Evolutionary conservation across 805 yeast species (phyloP).

Genomic region (Ogataea glucozyma): DNA sequence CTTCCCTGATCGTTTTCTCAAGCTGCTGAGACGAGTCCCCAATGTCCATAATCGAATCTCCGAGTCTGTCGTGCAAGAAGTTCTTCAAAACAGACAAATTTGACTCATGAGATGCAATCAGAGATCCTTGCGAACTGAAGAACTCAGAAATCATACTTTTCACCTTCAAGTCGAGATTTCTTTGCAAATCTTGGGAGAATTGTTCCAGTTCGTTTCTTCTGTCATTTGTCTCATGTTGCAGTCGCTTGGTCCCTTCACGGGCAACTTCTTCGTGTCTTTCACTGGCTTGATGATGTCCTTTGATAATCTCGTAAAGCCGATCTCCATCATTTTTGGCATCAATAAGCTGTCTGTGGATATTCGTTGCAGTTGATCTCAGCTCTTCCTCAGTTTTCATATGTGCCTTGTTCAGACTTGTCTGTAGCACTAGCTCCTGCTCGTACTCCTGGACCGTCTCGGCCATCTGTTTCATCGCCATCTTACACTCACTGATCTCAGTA

Average conservation of each 20-base stretch:
- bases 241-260: neutral
- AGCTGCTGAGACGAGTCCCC: neutral
- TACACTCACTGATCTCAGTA: conserved; percentile 7
- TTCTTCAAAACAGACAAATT: conserved; percentile 3
- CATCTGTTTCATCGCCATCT: neutral
- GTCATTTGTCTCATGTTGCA: neutral
- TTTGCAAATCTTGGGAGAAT: neutral
- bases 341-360: conserved; percentile 11
- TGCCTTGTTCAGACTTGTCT: conserved; percentile 18
- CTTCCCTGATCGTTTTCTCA: conserved; percentile 4
- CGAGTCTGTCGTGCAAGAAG: neutral
- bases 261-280: neutral
- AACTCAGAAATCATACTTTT: neutral
- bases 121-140: neutral
- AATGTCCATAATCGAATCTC: neutral
- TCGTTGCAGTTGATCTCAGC: conserved; percentile 6
- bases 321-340: conserved; percentile 10
- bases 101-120: neutral
- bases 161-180: neutral
- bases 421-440: conserved; percentile 14
- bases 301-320: conserved; percentile 11
- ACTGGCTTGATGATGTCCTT: conserved; percentile 7
- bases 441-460: conserved; percentile 4
- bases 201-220: neutral
- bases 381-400: conserved; percentile 15